Evolutionary conservation across 805 yeast genomes (phyloP), one percentile per base, ranked within the genome.

Genomic region (Saccharomycopsis sp.): DNA sequence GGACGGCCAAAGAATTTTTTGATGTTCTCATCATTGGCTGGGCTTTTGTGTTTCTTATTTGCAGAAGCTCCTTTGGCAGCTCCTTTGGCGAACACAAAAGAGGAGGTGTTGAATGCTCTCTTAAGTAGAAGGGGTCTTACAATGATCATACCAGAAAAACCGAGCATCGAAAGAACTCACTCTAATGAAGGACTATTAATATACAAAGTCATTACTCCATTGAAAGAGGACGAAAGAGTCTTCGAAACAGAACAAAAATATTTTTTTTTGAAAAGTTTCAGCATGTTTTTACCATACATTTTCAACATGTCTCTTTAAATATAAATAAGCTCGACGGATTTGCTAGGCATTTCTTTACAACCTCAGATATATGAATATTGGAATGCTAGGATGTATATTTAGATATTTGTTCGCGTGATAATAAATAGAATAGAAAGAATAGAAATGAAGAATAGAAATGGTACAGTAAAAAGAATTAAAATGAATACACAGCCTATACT

Each of bases 1-100:
- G 63, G 59, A 19, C 63, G 25, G 3, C 63, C 63, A 56, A 61
- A 61, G 41, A 42, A 61, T 42, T 50, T 24, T 14, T 50, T 38
- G 53, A 42, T 20, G 47, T 47, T 38, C 53, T 58, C 41, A 25
- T 52, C 1, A 55, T 47, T 23, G 7, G 38, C 53, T 12, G 24
- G 12, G 22, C 5, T 20, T 15, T 44, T 44, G 5, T 17, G 49
- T 44, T 44, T 44, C 49, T 44, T 44, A 12, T 17, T 44, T 17
- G 22, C 41, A 9, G 41, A 35, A n/a, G n/a, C n/a, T n/a, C n/a
- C n/a, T n/a, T n/a, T 29, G 38, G 38, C 38, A 29, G 38, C 5
- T 8, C 49, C 49, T 44, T 44, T 44, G 5, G 49, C 49, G 12
- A 44, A 44, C 49, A 44, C 38, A 29, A 7, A 29, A 5, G 38